These are phyloP conservation scores for Phyllosticta paracitricarpa DNA, from an alignment of 2,329 filamentous ascomycete genomes.

Conservation along the genomic window DNA sequence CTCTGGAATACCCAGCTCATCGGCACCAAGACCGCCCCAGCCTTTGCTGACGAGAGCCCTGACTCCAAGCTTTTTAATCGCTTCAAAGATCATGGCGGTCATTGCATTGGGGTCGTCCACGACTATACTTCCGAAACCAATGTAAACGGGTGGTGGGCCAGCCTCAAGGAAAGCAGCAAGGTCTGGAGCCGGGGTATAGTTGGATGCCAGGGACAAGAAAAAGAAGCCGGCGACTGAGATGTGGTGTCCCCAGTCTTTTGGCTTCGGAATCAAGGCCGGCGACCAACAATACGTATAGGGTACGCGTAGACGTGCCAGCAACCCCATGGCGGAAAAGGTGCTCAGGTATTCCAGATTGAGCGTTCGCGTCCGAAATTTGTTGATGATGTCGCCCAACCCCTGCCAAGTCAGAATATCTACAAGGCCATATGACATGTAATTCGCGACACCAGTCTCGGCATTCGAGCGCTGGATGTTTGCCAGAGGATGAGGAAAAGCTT, in stretches of 20 bases:
- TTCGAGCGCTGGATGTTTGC: slow-evolving; percentile 72
- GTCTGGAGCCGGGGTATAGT: slow-evolving; percentile 29
- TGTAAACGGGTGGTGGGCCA: slow-evolving; percentile 32
- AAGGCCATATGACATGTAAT: slow-evolving; percentile 73
- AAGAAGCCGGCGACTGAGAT: slow-evolving; percentile 33
- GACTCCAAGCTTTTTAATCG: slow-evolving; percentile 48
- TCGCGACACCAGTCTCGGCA: slow-evolving; percentile 65
- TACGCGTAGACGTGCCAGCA: slow-evolving; percentile 49
- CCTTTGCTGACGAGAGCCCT: slow-evolving; percentile 77
- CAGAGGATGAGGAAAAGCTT: slow-evolving; percentile 75
- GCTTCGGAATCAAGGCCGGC: slow-evolving; percentile 35
- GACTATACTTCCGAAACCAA: slow-evolving; percentile 33
- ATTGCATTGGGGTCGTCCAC: slow-evolving; percentile 33
- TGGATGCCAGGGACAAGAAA: slow-evolving; percentile 30
- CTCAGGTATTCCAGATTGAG: slow-evolving; percentile 70
- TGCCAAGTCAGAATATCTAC: slow-evolving; percentile 94
- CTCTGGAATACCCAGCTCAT: slow-evolving; percentile 53
- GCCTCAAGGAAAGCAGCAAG: slow-evolving; percentile 29
- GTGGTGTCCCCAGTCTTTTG: slow-evolving; percentile 34
- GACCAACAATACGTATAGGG: slow-evolving; percentile 66
- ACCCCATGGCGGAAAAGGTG: slow-evolving; percentile 70
- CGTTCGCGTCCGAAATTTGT: slow-evolving; percentile 66
- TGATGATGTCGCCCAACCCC: slow-evolving; percentile 82
- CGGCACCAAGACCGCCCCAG: slow-evolving; percentile 75
- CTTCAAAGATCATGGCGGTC: slow-evolving; percentile 32